Base-by-base conservation (phyloP, 2,329 filamentous ascomycete species). In the Claviceps spartinae region DNA sequence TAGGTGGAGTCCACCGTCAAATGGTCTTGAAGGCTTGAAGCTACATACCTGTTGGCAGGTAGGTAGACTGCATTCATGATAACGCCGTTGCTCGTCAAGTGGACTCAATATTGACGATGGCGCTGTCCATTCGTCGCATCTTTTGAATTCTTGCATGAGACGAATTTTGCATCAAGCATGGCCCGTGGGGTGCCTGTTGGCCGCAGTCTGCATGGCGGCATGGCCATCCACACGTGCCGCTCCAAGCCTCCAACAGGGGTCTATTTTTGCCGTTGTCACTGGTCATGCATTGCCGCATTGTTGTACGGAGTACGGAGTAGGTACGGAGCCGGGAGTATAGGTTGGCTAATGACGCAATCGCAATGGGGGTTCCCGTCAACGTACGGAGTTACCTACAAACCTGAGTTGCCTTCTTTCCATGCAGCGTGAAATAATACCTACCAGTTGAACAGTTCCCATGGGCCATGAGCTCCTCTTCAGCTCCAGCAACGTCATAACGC, bases 171-270 rank as follows among this genome's bases (percentile, higher is more conserved):
- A 46, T 36, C 44, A 46, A 34, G 26, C 44, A 46, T 20, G 44
- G 16, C 18, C 18, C 18, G 18, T 18, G 18, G 26, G 24, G 22
- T 46, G 26, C 8, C 18, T 46, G 45, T 53, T 30, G 26, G 26
- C 26, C 26, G 26, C 26, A 30, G 51, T 48, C 51, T 53, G 53
- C 53, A 53, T 44, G 30, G 44, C 51, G 51, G 53, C 53, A 53
- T 44, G 30, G 44, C 14, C 22, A 45, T 49, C 52, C 49, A 48
- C 44, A 18, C 37, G 14, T 34, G 47, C 24, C 50, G 47, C 48
- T 26, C 37, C n/a, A n/a, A n/a, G n/a, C n/a, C n/a, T n/a, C n/a
- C 42, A 22, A 47, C 20, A 40, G 47, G 38, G 34, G 22, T 16
- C 20, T 49, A 42, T 49, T 42, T 34, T 46, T 9, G 6, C 13